Base-by-base conservation (phyloP, 306 rosid species). In the Mucuna pruriens region DNA sequence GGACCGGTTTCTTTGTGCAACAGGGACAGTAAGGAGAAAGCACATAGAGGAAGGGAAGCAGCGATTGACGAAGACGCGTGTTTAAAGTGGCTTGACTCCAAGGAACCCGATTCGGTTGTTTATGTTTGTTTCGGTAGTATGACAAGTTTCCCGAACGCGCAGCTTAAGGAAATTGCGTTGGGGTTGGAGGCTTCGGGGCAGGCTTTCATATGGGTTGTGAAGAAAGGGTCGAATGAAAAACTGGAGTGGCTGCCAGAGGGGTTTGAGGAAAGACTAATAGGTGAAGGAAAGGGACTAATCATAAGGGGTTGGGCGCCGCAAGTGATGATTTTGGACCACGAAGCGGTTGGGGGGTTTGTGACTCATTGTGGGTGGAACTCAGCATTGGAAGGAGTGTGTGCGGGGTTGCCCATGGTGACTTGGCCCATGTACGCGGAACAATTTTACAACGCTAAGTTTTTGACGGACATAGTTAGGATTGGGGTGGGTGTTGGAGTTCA, bases 311-410 rank as follows among this genome's bases (percentile, higher is more conserved):
- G 90, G 90, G 90, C 90, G 2, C 86, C 90, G 0, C 88, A 87
- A 75, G 71, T 84, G 34, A 61, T 84, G 86, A 87, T 87, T 78
- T 71, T 87, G 36, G 86, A 84, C 2, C 86, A 87, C 45, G 77
- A 78, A 63, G 70, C 84, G 0, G 38, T 75, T 8, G 88, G 90
- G 8, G 90, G 82, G 11, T 84, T 87, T 75, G 90, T 87, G 80
- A 84, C 84, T 3, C 90, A 87, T 33, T 87, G 90, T 63, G 90
- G 90, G 7, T 87, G 90, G 90, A 87, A 87, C 36, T 87, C 90
- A 1, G 54, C 61, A 0, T 11, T 84, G 16, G 90, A 87, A 78
- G 90, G 80, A 8, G 77, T 87, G 34, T 44, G 80, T 78, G 90
- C 78, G 1, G 90, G 90, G 67, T 4, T 81, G 9, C 80, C 86